Evolutionary conservation across 2,329 filamentous ascomycete species (phyloP), one percentile per base, ranked within the genome.

Genomic region (Microdochium bolleyi): DNA sequence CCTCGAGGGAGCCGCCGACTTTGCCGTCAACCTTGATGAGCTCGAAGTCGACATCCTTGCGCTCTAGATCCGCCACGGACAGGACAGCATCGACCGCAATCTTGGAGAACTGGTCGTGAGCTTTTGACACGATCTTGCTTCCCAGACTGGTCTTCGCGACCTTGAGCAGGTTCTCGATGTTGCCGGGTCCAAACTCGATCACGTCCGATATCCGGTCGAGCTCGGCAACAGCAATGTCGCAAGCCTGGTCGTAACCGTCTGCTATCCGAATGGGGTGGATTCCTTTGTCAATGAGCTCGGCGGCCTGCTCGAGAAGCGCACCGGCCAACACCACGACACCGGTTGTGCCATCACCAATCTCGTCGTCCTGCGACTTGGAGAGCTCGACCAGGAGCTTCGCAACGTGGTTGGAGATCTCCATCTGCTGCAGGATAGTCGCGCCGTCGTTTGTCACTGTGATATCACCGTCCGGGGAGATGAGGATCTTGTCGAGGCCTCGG

Each of bases 381-480:
- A 99, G 85, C 70, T 96, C 92, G 50, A 99, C 94, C 55, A 99
- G 78, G 51, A 99, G 80, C 76, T 97, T 97, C 57, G 94, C 94
- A 57, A 99, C 91, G 72, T 97, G 92, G 79, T 99, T 97, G 62
- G 89, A 89, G 62, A 99, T 92, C 76, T 99, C 94, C 94, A 99
- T 99, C 81, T 95, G 91, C 64, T 89, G 87, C 61, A 99, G 79
- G 64, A 99, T 99, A 48, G 94, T 99, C 52, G 95, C 95, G 65
- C 94, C 94, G 75, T 99, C 94, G 76, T 99, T 99, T 61, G 94
- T 99, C 57, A 99, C 91, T 57, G 94, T 99, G 70, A 99, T 99
- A 73, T 99, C 94, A 70, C 94, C 94, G 70, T 99, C 94, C 56
- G 94, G 89, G 51, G 94, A 99, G 64, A 99, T 99, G 63, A 99